Conservation (phyloP, 208 protist genomes). For the Phytomonas sp. region DNA sequence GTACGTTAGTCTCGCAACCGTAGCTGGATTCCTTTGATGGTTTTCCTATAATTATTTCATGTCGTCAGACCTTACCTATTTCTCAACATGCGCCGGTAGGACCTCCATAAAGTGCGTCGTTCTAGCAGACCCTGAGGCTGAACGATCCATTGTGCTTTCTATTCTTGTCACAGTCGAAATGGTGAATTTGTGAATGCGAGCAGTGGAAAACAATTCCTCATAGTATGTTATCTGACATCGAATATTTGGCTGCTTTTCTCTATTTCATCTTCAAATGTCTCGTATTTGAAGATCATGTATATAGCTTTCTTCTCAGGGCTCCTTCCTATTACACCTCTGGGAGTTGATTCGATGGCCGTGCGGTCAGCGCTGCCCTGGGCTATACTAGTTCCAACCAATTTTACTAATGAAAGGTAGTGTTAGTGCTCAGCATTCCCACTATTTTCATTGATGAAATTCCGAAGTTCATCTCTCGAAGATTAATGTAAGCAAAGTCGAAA, state of each 20-base stretch:
- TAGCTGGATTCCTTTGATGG: conserved; percentile 78
- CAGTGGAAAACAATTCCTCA: conserved; percentile 88
- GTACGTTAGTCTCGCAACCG: conserved; percentile 82
- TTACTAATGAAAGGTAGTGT: conserved; percentile 81
- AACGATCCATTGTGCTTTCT: conserved; percentile 85
- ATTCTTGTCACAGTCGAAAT: conserved; percentile 94
- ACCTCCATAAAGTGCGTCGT: conserved; percentile 35
- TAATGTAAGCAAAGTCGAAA: background rate
- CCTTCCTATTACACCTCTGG: conserved; percentile 82
- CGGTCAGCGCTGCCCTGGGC: conserved; percentile 44
- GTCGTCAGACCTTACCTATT: conserved; percentile 44
- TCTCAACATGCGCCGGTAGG: conserved; percentile 49
- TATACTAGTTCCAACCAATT: conserved; percentile 54
- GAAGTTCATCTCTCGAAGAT: conserved; percentile 49
- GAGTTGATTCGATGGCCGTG: conserved; percentile 41
- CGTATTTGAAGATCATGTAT: conserved; percentile 92
- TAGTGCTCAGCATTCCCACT: conserved; percentile 87
- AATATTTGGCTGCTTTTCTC: conserved; percentile 82
- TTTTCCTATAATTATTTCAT: conserved; percentile 76
- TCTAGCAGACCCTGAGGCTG: conserved; percentile 51
- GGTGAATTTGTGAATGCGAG: conserved; percentile 94
- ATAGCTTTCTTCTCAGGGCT: conserved; percentile 80
- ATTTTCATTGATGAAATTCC: conserved; percentile 93
- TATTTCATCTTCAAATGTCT: conserved; percentile 69
- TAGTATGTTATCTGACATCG: conserved; percentile 48